Evolutionary conservation across 2,329 filamentous ascomycete species (phyloP).

Genomic region (Sordariomycetes sp.): DNA sequence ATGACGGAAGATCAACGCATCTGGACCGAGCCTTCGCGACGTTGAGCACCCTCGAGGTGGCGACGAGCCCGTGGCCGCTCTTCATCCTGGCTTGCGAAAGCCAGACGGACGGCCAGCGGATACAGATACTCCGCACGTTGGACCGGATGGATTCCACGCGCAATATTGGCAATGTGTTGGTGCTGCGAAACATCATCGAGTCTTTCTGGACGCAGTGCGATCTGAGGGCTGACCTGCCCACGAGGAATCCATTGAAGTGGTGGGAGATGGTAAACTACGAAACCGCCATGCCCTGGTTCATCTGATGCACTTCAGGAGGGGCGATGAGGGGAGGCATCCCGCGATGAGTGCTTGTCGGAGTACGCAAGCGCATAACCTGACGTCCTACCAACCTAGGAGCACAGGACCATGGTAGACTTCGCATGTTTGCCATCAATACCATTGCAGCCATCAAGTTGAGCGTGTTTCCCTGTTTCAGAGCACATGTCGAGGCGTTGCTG

Average conservation of each 20-base stretch:
- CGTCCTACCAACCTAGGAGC: no score
- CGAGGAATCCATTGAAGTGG: neutral
- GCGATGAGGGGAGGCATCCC: no score
- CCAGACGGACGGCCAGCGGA: constrained; percentile 28
- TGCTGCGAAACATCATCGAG: constrained; percentile 32
- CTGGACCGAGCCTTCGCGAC: constrained; percentile 25
- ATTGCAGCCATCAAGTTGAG: no score
- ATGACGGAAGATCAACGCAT: constrained; percentile 9
- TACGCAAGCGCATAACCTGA: no score
- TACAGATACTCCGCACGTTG: constrained; percentile 27
- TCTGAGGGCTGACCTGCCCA: constrained; percentile 14
- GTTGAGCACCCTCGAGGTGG: constrained; percentile 26
- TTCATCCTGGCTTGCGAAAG: constrained; percentile 37
- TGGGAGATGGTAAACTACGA: neutral
- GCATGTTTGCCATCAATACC: no score
- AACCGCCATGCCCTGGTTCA: neutral
- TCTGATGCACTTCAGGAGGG: no score
- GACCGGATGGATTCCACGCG: constrained; percentile 31
- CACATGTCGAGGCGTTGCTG: no score
- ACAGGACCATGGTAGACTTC: no score
- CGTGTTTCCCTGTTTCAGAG: no score
- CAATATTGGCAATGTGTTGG: constrained; percentile 34
- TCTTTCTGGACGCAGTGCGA: constrained; percentile 36
- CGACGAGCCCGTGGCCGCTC: constrained; percentile 38
- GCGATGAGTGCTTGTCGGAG: no score